phyloP scores from a whole-genome alignment of 192 early-diverging fungal species.

The Coemansia aciculifera region DNA sequence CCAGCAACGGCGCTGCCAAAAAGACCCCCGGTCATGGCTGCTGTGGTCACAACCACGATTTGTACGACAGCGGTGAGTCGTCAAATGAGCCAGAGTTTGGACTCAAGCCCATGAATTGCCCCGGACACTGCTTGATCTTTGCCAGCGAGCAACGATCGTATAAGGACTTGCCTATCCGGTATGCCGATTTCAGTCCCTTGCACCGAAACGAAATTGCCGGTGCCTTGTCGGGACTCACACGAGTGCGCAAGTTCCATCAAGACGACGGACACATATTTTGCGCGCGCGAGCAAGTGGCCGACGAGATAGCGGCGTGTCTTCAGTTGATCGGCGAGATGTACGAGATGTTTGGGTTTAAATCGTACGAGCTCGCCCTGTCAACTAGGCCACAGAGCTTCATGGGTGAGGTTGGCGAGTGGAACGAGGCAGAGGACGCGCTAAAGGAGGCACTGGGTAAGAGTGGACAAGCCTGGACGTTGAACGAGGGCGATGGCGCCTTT shows the following conservation, averaged over 20 bases:
- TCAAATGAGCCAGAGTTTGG: constrained; percentile 68
- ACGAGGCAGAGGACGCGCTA: constrained; percentile 73
- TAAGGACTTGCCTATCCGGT: constrained; percentile 82
- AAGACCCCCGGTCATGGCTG: constrained; percentile 9
- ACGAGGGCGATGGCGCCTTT: constrained; percentile 90
- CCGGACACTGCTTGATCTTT: constrained; percentile 93
- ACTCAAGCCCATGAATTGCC: constrained; percentile 99
- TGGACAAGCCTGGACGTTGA: constrained; percentile 66
- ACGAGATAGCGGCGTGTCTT: constrained; percentile 79
- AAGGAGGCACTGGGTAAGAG: constrained; percentile 66
- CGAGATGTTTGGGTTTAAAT: constrained; percentile 71
- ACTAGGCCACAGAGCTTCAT: constrained; percentile 80
- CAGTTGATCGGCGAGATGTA: constrained; percentile 79
- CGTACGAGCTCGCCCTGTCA: constrained; percentile 77
- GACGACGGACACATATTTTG: constrained; percentile 98
- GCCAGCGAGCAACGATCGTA: constrained; percentile 78
- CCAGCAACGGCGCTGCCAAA: constrained; percentile 11
- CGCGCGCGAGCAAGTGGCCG: constrained; percentile 69
- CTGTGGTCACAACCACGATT: constrained; percentile 34
- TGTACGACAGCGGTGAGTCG: constrained; percentile 11
- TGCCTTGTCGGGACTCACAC: constrained; percentile 83
- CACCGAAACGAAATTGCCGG: constrained; percentile 94
- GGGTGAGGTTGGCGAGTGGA: constrained; percentile 75
- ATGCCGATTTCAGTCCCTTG: constrained; percentile 91
- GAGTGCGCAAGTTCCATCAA: constrained; percentile 94